Evolutionary conservation across 495 filamentous ascomycete species (phyloP).

Genomic region (Podospora pseudoanserina): DNA sequence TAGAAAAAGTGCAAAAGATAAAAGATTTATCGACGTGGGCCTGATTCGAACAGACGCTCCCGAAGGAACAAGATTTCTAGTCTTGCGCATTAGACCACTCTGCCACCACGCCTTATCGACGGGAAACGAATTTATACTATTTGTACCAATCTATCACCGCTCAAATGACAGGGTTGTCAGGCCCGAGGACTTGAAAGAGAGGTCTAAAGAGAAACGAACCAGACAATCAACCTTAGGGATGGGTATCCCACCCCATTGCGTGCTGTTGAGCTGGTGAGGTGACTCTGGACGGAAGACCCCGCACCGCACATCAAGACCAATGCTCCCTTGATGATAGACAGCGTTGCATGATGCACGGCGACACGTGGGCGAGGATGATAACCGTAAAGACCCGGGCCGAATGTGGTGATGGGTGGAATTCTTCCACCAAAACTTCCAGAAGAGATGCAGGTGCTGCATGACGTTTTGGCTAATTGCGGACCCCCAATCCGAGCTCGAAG

Average conservation of each 20-base stretch:
- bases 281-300: background rate
- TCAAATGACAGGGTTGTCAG: no score
- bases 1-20: background rate
- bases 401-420: background rate
- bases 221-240: no score
- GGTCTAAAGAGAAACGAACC: no score
- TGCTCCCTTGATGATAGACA: no score
- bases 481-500: slow-evolving; percentile 1
- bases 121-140: no score
- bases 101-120: background rate
- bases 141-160: no score
- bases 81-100: background rate
- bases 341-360: background rate
- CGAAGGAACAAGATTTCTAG: background rate
- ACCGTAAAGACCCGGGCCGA: background rate
- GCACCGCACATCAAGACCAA: background rate
- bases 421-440: slow-evolving; percentile 13
- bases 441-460: background rate
- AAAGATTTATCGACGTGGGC: background rate
- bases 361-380: background rate
- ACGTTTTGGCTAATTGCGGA: slow-evolving; percentile 6
- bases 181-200: no score
- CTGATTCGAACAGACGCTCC: slow-evolving; percentile 6
- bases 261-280: no score
- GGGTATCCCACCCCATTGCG: no score